A percentile compares a stretch with the other conserved stretches of the same genome.
These are phyloP conservation scores for Polyporus arcularius DNA, from an alignment of 768 basidiomycete genomes.

Conservation along the genomic window DNA sequence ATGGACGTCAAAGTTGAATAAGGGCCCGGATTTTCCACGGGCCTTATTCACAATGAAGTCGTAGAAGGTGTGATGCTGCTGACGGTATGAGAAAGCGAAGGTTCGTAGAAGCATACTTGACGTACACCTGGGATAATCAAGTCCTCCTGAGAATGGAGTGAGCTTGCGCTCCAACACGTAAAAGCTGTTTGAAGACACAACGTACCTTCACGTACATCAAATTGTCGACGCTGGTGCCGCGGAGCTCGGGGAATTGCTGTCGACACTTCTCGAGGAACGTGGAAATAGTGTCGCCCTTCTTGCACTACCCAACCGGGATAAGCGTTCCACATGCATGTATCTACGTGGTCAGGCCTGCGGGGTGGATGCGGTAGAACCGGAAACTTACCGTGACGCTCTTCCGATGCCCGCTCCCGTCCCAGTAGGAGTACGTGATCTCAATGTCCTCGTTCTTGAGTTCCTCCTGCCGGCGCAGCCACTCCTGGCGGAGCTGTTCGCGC, in stretches of 20 bases:
- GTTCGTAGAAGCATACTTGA: conserved; percentile 55
- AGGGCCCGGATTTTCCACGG: conserved; percentile 94
- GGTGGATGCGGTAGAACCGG: background rate
- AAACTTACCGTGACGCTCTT: conserved; percentile 82
- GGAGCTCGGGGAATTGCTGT: conserved; percentile 88
- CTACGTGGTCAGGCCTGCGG: conserved; percentile 26
- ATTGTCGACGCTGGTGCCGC: conserved; percentile 91
- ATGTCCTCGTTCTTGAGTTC: conserved; percentile 73
- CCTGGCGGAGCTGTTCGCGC: conserved; percentile 83
- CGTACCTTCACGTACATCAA: conserved; percentile 96
- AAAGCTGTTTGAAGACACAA: background rate
- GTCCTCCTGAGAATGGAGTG: conserved; percentile 68
- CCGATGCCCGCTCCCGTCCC: conserved; percentile 98
- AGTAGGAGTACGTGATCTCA: conserved; percentile 94
- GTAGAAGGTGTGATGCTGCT: conserved; percentile 95
- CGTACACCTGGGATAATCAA: conserved; percentile 77
- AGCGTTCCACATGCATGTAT: conserved; percentile 18
- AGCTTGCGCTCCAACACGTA: conserved; percentile 6
- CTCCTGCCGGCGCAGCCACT: conserved; percentile 81
- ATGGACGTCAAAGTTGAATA: conserved; percentile 99
- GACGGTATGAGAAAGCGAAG: conserved; percentile 7
- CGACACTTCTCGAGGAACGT: conserved; percentile 92
- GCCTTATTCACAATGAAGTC: conserved; percentile 99
- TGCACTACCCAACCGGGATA: conserved; percentile 62
- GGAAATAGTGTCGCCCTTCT: conserved; percentile 91